Evolutionary conservation across 768 basidiomycete species (phyloP), one percentile per base, ranked within the genome.

Genomic region (Lyophyllum decastes): DNA sequence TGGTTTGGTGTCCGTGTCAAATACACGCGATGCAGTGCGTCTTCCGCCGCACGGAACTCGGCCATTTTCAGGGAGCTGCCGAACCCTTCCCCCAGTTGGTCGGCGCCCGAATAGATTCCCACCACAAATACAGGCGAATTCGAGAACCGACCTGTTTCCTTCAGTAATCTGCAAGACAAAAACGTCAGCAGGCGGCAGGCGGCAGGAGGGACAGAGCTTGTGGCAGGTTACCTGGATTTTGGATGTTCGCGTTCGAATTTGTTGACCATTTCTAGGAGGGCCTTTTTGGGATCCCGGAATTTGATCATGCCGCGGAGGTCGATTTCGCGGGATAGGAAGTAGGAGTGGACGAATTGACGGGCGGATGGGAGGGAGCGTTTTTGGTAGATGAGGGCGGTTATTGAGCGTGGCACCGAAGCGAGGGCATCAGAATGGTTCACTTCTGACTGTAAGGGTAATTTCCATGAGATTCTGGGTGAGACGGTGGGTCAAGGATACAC

Each of bases 31-130:
- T 88, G 84, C 24, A 95, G 77, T 0, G 93, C 84, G 64, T 95
- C 92, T 73, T 96, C 93, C 9, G 90, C 90, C 16, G 93, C 94
- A 56, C 96, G 80, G 74, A 84, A 95, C 73, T 98, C 94, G 16
- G 94, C 94, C 96, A 98, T 98, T 71, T 85, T 88, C 54, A 98
- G 75, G 2, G 92, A 95, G 63, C 86, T 89, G 52, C 97, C 97
- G 67, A 95, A 94, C 14, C 95, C 95, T 73, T 99, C 95, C 5
- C 95, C 94, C 2, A 99, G 83, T 72, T 97, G 85, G 70, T 85
- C 92, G 57, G 74, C 78, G 40, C 87, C 94, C 22, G 87, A 92
- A 70, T 84, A 98, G 58, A 97, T 89, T 17, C 94, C 97, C n/a
- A 96, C 89, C n/a, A 97, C 90, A 71, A 90, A 99, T 38, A 95